phyloP scores from a whole-genome alignment of 495 filamentous ascomycete species.

The Daldinia loculata region DNA sequence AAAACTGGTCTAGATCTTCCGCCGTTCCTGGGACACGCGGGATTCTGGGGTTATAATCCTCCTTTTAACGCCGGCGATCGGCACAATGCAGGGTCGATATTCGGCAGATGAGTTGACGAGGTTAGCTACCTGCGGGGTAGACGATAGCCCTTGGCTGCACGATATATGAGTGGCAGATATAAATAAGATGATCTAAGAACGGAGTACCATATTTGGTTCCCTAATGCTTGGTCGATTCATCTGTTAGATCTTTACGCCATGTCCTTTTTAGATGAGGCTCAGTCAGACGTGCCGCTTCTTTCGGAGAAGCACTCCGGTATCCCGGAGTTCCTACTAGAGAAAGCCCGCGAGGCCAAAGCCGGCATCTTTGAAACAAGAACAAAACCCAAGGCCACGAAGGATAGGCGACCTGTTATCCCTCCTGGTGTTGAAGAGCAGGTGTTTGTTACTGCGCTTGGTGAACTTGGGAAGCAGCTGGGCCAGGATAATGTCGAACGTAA shows the following conservation, averaged over 20 bases:
- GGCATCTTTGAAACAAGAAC: conserved; percentile 51
- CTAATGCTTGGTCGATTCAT: background rate
- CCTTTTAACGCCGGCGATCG: conserved; percentile 25
- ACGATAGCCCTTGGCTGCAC: conserved; percentile 15
- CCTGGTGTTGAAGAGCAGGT: conserved; percentile 50
- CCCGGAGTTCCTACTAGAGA: conserved; percentile 49
- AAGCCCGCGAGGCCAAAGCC: conserved; percentile 50
- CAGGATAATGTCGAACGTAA: conserved; percentile 56
- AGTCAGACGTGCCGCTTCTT: conserved; percentile 49
- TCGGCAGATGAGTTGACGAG: conserved; percentile 41
- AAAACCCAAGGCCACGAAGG: conserved; percentile 47
- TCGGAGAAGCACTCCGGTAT: conserved; percentile 57
- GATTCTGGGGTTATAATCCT: conserved; percentile 5
- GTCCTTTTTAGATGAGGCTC: conserved; percentile 47
- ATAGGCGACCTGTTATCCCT: conserved; percentile 49
- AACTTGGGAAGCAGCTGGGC: conserved; percentile 51
- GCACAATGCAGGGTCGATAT: conserved; percentile 31
- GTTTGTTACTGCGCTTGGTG: conserved; percentile 52
- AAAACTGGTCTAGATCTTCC: conserved; percentile 8
- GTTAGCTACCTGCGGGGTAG: conserved; percentile 40
- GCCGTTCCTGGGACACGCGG: background rate
- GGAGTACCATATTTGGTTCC: background rate
- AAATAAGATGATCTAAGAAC: conserved; percentile 19
- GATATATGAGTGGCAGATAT: conserved; percentile 17
- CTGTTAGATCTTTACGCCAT: conserved; percentile 22